Evolutionary conservation across 352 stramenopile species (phyloP).

Genomic region (Globisporangium lucens): DNA sequence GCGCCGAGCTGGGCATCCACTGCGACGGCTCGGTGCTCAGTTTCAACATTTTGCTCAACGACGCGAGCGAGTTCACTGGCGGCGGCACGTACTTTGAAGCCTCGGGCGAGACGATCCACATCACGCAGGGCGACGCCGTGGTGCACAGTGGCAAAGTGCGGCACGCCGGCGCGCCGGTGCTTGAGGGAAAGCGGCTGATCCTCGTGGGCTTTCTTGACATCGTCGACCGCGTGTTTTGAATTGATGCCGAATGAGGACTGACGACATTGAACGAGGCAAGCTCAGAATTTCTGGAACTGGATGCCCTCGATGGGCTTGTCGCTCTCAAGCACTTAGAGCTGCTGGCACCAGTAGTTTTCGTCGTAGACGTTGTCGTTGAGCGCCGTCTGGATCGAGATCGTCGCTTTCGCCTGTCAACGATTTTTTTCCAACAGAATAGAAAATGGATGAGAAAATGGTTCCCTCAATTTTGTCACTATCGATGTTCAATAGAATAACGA

Average conservation of each 20-base stretch:
- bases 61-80: conserved; percentile 77
- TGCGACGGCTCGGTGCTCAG: conserved; percentile 93
- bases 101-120: conserved; percentile 58
- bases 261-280: background rate
- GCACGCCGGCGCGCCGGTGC: conserved; percentile 88
- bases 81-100: conserved; percentile 93
- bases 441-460: background rate
- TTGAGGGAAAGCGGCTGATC: conserved; percentile 79
- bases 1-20: conserved; percentile 84
- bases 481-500: conserved; percentile 7
- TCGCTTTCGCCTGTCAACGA: conserved; percentile 54
- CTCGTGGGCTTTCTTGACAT: conserved; percentile 93
- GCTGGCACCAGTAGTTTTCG: conserved; percentile 66
- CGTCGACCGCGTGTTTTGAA: conserved; percentile 39
- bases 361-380: conserved; percentile 71
- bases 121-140: conserved; percentile 80
- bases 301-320: conserved; percentile 79
- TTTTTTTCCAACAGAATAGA: background rate
- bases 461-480: background rate
- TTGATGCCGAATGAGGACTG: background rate
- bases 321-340: conserved; percentile 69
- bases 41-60: conserved; percentile 92
- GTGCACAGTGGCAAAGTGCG: conserved; percentile 92
- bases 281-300: conserved; percentile 66
- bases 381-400: conserved; percentile 67